Base-by-base conservation (phyloP, 768 basidiomycete genomes). In the Lactifluus pinguis region DNA sequence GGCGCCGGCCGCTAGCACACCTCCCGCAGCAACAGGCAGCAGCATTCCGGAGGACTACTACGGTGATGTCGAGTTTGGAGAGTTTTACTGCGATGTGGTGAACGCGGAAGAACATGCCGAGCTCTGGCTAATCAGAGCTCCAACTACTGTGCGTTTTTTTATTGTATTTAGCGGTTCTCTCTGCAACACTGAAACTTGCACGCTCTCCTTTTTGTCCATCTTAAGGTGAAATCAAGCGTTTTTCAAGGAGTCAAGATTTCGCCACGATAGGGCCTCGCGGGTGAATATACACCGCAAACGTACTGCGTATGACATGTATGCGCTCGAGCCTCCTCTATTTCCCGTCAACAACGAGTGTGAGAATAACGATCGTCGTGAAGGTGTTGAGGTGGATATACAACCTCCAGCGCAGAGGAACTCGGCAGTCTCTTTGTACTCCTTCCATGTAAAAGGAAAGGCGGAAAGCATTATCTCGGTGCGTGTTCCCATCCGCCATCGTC, bases 371-470 rank as follows among this genome's bases (percentile, higher is more conserved):
- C 52, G 25, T 25, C 25, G 30, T 11, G 21, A 6, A 4, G 17
- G 29, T 44, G 41, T 6, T 21, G n/a, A 45, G 34, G 21, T 4
- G 15, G 42, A 8, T 13, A 10, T 25, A 25, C 1, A 17, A 19
- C 30, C 9, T 10, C n/a, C 25, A 25, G 56, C 13, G 63, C 55
- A 19, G 65, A 66, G 36, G 65, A 66, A n/a, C n/a, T n/a, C n/a
- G n/a, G n/a, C n/a, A n/a, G n/a, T n/a, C 59, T 66, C n/a, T n/a
- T n/a, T n/a, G 63, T 66, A 19, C 57, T 66, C 45, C 45, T 66
- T 3, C 65, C 65, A 9, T 19, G 63, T 47, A 56, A 60, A 21
- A 42, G 50, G 36, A 66, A 65, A 21, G 54, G 57, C 39, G 65
- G 65, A 50, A 58, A 53, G 45, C 54, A 65, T 1, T 65, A 49